These are phyloP conservation scores for Spencermartinsiella europaea DNA, from an alignment of 805 yeast genomes.

Conservation along the genomic window DNA sequence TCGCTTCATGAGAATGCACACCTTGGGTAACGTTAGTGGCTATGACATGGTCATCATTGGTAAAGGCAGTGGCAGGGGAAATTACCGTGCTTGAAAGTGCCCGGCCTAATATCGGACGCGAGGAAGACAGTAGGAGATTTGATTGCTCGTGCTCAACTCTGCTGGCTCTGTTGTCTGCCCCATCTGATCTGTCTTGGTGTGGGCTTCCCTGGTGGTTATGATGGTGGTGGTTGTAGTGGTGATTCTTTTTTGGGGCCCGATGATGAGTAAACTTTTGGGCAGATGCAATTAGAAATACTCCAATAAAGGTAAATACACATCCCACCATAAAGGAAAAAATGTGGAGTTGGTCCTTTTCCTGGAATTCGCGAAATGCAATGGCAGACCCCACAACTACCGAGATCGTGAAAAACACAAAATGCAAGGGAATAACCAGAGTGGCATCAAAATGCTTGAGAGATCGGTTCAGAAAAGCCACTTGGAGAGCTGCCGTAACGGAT, in stretches of 20 bases:
- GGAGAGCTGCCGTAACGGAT: conserved; percentile 38
- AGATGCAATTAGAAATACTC: conserved; percentile 38
- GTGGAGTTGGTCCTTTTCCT: conserved; percentile 25
- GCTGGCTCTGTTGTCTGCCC: background rate
- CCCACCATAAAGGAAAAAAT: conserved; percentile 32
- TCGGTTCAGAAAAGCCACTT: conserved; percentile 37
- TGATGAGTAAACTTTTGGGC: background rate
- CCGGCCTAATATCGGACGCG: background rate
- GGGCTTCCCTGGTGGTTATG: background rate
- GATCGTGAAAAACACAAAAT: conserved; percentile 44
- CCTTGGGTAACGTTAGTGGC: background rate
- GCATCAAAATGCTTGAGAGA: conserved; percentile 39
- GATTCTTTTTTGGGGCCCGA: background rate
- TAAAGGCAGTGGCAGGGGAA: background rate
- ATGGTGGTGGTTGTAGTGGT: background rate
- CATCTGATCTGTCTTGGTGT: too few species aligned
- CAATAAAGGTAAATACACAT: conserved; percentile 36
- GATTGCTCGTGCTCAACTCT: background rate
- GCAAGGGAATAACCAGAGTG: conserved; percentile 46
- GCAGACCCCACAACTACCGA: conserved; percentile 42
- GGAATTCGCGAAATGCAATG: conserved; percentile 39
- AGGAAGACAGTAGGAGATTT: background rate
- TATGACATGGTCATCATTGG: background rate
- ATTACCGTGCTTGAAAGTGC: background rate
- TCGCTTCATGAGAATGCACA: background rate